Evolutionary conservation across 2,329 filamentous ascomycete genomes (phyloP).

Genomic region (Rhynchosporium secalis): DNA sequence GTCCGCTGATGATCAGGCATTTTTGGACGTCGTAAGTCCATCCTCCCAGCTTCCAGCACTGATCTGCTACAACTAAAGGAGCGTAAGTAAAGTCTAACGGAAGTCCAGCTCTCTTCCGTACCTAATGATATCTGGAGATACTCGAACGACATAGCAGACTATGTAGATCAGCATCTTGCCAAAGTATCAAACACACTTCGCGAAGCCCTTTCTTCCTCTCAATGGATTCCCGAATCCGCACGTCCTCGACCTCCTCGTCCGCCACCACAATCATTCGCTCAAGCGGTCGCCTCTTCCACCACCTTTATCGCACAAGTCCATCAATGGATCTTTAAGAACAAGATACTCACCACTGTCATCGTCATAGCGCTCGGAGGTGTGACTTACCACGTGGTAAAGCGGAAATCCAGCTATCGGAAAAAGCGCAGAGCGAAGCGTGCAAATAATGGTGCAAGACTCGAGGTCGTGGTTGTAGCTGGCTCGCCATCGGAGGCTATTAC

Average conservation of each 20-base stretch:
- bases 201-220: constrained; percentile 63
- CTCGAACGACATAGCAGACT: constrained; percentile 72
- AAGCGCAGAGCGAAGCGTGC: constrained; percentile 77
- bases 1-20: constrained; percentile 77
- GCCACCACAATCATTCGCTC: constrained; percentile 35
- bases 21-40: constrained; percentile 69
- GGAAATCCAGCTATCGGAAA: constrained; percentile 55
- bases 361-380: constrained; percentile 70
- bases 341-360: constrained; percentile 69
- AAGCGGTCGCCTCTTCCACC: constrained; percentile 40
- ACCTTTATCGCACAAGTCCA: constrained; percentile 55
- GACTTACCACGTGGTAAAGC: constrained; percentile 49
- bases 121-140: constrained; percentile 69
- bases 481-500: constrained; percentile 82
- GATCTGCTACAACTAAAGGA: neutral
- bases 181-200: constrained; percentile 69
- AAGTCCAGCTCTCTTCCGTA: constrained; percentile 53
- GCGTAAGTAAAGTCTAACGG: constrained; percentile 1
- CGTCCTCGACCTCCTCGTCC: constrained; percentile 56
- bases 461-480: constrained; percentile 88
- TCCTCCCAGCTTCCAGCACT: neutral
- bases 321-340: constrained; percentile 72
- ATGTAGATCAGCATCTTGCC: constrained; percentile 80
- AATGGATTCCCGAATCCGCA: constrained; percentile 72
- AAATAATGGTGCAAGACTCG: constrained; percentile 78